Evolutionary conservation across 192 early-diverging fungal genomes (phyloP), one percentile per base, ranked within the genome.

Genomic region (Rhizophagus prolifer): DNA sequence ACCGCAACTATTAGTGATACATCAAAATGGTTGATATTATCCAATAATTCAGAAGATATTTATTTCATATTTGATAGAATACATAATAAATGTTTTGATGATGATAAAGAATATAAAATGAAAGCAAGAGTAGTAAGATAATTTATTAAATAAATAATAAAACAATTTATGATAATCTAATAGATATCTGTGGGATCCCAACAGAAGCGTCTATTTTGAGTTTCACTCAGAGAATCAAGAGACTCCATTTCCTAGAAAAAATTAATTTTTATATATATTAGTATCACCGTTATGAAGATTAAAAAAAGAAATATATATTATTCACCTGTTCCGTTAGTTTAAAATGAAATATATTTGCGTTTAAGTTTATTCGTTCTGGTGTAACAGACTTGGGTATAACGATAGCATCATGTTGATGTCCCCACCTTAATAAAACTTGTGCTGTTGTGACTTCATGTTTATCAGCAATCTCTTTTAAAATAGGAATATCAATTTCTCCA

Each of bases 381-480:
- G 76, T 77, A 0, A 82, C 86, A 6, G 88, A 87, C 71, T 94
- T 92, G 4, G 91, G 91, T 65, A 92, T 92, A n/a, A 92, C 87
- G 41, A 87, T 85, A 23, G 78, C 83, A 0, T 79, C 85, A 79
- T 87, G 89, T 46, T 92, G 90, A 10, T 92, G 78, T 14, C 86
- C 90, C 91, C 91, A 94, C 60, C 89, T 80, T 6, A 92, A 79
- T 44, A 92, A 76, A 4, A 91, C 82, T 68, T 87, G 82, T 8
- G 89, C 88, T 14, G 71, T 3, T 9, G 38, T 67, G 10, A 70
- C 38, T 38, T 59, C 50, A 58, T 73, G 31, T 13, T 74, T 74
- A 74, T 76, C 21, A 9, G 65, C 60, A 60, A 74, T 65, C 19
- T 28, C 19, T 70, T 47, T 44, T 30, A 62, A 28, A 38, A 41